Conservation (phyloP, 495 filamentous ascomycete species). For the Extremus antarcticus region DNA sequence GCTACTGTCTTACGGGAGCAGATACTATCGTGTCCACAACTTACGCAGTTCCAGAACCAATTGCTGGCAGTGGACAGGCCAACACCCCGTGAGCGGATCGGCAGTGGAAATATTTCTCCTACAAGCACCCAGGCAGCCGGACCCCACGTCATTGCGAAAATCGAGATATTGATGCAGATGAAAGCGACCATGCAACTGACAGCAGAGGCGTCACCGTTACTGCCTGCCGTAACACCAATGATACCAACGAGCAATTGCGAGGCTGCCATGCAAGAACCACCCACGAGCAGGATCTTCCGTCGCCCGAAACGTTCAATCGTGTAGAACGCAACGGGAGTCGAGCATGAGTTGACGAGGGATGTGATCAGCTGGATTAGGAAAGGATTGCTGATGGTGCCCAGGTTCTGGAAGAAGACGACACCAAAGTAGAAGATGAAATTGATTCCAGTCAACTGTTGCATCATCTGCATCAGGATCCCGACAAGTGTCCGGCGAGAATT, state of each 20-base stretch:
- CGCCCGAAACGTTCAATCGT: conserved; percentile 58
- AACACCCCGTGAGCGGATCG: conserved; percentile 24
- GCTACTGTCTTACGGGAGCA: too few species aligned
- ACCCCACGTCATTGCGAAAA: conserved; percentile 48
- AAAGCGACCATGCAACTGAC: conserved; percentile 54
- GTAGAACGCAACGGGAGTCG: conserved; percentile 62
- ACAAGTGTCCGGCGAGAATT: conserved; percentile 50
- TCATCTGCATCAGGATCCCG: conserved; percentile 63
- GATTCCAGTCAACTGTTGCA: conserved; percentile 61
- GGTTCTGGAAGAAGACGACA: conserved; percentile 53
- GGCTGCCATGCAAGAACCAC: conserved; percentile 57
- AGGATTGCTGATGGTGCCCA: conserved; percentile 48
- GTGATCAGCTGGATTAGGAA: conserved; percentile 66
- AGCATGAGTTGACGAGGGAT: conserved; percentile 54
- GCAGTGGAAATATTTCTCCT: conserved; percentile 32
- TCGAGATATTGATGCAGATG: conserved; percentile 75
- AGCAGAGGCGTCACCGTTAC: conserved; percentile 31
- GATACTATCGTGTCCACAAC: too few species aligned
- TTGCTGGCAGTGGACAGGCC: conserved; percentile 21
- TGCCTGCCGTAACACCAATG: conserved; percentile 44
- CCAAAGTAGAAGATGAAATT: conserved; percentile 53
- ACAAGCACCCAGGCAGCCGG: conserved; percentile 39
- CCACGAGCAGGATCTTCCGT: conserved; percentile 54
- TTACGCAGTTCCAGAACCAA: conserved; percentile 35
- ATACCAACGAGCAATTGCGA: conserved; percentile 56